These are phyloP conservation scores for Lolium multiflorum DNA, from an alignment of 176 grass and related monocot genomes.

Conservation along the genomic window DNA sequence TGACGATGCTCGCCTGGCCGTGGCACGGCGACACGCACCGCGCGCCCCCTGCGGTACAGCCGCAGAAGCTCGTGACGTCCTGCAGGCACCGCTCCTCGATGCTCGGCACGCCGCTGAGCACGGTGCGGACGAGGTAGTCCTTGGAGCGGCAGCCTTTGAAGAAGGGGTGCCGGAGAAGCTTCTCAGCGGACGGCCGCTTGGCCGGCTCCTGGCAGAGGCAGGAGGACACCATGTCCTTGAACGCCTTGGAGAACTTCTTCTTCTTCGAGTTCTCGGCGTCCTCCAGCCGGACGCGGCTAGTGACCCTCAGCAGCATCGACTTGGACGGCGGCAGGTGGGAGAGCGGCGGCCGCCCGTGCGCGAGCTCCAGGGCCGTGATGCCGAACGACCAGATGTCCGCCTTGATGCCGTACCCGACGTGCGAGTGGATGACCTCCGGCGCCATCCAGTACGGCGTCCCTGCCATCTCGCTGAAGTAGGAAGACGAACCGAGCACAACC, in stretches of 20 bases:
- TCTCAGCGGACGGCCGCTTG: slow-evolving; percentile 78
- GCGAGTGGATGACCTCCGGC: slow-evolving; percentile 94
- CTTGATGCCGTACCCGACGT: slow-evolving; percentile 87
- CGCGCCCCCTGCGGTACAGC: slow-evolving; percentile 18
- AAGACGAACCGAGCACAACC: slow-evolving; percentile 33
- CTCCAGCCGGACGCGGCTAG: slow-evolving; percentile 72
- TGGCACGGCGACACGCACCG: slow-evolving; percentile 45
- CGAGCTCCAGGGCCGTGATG: slow-evolving; percentile 92
- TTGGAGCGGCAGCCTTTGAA: slow-evolving; percentile 77
- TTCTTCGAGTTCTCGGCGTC: slow-evolving; percentile 55
- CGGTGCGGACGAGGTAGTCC: slow-evolving; percentile 71
- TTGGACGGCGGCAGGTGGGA: slow-evolving; percentile 92
- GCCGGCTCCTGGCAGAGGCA: slow-evolving; percentile 83
- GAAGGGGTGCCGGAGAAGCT: slow-evolving; percentile 84
- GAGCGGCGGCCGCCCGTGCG: slow-evolving; percentile 83
- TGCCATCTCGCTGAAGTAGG: slow-evolving; percentile 77
- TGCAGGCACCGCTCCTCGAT: slow-evolving; percentile 63
- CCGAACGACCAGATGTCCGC: slow-evolving; percentile 98
- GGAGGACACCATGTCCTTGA: slow-evolving; percentile 85
- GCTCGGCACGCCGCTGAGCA: slow-evolving; percentile 61
- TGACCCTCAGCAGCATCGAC: slow-evolving; percentile 83
- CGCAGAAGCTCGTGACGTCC: slow-evolving; percentile 22
- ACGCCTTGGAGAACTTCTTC: slow-evolving; percentile 86
- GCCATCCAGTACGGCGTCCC: slow-evolving; percentile 99
- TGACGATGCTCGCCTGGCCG: slow-evolving; percentile 27